phyloP scores from a whole-genome alignment of 371 early-diverging fungal species.

The Actinomucor elegans region DNA sequence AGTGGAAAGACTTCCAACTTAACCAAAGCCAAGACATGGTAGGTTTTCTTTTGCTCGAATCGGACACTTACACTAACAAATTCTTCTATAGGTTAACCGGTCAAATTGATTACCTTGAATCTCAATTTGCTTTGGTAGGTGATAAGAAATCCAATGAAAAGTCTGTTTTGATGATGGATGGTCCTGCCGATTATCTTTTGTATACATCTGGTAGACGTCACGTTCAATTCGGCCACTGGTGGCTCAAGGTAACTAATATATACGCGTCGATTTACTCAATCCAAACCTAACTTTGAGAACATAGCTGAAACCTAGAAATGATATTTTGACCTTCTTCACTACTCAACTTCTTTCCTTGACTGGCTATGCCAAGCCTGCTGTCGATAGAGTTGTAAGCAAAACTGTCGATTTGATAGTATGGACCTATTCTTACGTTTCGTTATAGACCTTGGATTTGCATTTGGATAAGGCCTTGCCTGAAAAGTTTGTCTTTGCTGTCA shows the following conservation, averaged over 20 bases:
- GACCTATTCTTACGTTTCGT: not conserved
- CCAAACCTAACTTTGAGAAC: too few relatives aligned
- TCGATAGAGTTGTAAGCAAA: constrained; percentile 36
- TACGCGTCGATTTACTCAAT: not conserved
- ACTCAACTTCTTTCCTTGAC: constrained; percentile 20
- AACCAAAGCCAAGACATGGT: constrained; percentile 42
- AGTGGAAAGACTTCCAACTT: constrained; percentile 34
- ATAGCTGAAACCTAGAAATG: constrained; percentile 49
- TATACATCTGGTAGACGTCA: constrained; percentile 73
- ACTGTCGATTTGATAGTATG: not conserved
- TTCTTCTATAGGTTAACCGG: constrained; percentile 31
- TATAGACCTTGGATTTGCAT: constrained; percentile 23
- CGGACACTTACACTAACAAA: too few relatives aligned
- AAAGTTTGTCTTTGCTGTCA: constrained; percentile 68
- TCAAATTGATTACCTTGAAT: constrained; percentile 30
- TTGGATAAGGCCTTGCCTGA: constrained; percentile 49
- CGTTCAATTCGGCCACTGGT: constrained; percentile 71
- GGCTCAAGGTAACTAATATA: constrained; percentile 45
- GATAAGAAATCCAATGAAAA: constrained; percentile 43
- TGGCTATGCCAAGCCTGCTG: constrained; percentile 24
- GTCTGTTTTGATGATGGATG: constrained; percentile 62
- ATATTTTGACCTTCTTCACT: constrained; percentile 30
- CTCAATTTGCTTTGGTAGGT: constrained; percentile 71
- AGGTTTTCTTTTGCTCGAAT: too few relatives aligned
- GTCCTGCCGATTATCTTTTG: constrained; percentile 68